Percentiles rank a stretch among this genome's conserved stretches.
Conservation (phyloP, 352 stramenopile genomes). For the Phytopythium mirpurense region DNA sequence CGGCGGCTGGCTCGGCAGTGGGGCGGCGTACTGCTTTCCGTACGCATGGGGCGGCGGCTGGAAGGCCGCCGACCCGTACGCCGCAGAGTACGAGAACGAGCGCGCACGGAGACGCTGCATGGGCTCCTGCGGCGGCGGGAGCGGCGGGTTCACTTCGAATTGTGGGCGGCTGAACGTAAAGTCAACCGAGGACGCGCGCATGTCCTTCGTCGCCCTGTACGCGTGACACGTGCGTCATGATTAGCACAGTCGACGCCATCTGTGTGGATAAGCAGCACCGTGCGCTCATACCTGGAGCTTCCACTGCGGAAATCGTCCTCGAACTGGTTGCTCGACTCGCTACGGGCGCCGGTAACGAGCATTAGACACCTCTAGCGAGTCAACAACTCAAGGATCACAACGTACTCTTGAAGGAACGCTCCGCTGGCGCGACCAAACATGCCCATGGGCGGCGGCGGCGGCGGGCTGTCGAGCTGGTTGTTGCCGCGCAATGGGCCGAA, state of each 20-base stretch:
- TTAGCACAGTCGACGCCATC: background rate
- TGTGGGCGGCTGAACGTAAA: conserved; percentile 51
- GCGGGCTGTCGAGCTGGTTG: conserved; percentile 13
- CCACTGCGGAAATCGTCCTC: conserved; percentile 25
- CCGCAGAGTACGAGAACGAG: conserved; percentile 72
- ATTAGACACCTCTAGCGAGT: background rate
- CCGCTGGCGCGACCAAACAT: conserved; percentile 24
- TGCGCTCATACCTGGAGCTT: conserved; percentile 13
- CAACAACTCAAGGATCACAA: background rate
- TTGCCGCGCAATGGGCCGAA: conserved; percentile 26
- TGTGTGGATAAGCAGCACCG: too few species aligned
- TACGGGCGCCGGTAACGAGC: conserved; percentile 6
- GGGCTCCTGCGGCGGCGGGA: conserved; percentile 61
- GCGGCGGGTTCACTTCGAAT: conserved; percentile 47
- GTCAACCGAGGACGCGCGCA: conserved; percentile 68
- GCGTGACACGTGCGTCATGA: conserved; percentile 5
- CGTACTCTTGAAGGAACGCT: conserved; percentile 27
- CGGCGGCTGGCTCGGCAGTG: conserved; percentile 32
- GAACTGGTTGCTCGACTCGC: conserved; percentile 28
- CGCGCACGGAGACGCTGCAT: conserved; percentile 62
- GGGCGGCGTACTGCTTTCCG: conserved; percentile 40
- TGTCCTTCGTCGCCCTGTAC: conserved; percentile 50
- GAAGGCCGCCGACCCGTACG: conserved; percentile 46
- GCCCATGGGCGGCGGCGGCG: conserved; percentile 11
- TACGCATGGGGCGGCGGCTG: conserved; percentile 27